phyloP scores from a whole-genome alignment of 139 green algal genomes.

The Chlamydomonas incerta region DNA sequence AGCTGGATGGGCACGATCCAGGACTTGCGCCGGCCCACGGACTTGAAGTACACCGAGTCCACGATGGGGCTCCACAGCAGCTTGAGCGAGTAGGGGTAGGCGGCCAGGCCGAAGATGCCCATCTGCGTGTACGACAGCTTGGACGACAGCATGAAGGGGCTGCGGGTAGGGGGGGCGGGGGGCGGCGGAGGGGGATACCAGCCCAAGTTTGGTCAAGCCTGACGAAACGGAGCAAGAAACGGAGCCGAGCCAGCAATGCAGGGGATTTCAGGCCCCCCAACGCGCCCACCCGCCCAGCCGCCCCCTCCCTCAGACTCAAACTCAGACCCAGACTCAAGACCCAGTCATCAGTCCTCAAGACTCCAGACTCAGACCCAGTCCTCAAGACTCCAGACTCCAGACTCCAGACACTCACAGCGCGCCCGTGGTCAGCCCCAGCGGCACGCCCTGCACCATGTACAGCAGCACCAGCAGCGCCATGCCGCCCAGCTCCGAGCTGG shows the following conservation, averaged over 20 bases:
- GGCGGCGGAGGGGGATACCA: not conserved
- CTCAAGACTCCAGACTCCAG: too few relatives aligned
- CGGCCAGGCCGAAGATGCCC: slow-evolving; percentile 87
- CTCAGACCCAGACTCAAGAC: too few relatives aligned
- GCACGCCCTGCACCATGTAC: slow-evolving; percentile 92
- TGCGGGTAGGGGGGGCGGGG: slow-evolving; percentile 39
- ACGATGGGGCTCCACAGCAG: slow-evolving; percentile 95
- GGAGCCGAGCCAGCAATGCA: too few relatives aligned
- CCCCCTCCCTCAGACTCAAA: too few relatives aligned
- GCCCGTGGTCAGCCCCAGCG: slow-evolving; percentile 88
- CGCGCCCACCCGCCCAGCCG: too few relatives aligned
- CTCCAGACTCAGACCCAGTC: too few relatives aligned
- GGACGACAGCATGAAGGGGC: slow-evolving; percentile 89
- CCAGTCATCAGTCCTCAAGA: too few relatives aligned
- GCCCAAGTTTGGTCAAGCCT: not conserved
- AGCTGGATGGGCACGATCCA: slow-evolving; percentile 91
- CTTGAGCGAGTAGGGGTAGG: slow-evolving; percentile 95
- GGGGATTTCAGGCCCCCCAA: too few relatives aligned
- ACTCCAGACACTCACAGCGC: slow-evolving; percentile 73
- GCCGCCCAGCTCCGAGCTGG: slow-evolving; percentile 64
- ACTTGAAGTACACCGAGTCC: slow-evolving; percentile 77
- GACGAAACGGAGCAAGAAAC: too few relatives aligned
- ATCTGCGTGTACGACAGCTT: slow-evolving; percentile 85
- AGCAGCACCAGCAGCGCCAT: slow-evolving; percentile 87
- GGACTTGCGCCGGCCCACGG: slow-evolving; percentile 81